Percentiles rank a stretch among this genome's conserved stretches.
Conservation (phyloP, 2,329 filamentous ascomycete genomes). For the Triangularia setosa region DNA sequence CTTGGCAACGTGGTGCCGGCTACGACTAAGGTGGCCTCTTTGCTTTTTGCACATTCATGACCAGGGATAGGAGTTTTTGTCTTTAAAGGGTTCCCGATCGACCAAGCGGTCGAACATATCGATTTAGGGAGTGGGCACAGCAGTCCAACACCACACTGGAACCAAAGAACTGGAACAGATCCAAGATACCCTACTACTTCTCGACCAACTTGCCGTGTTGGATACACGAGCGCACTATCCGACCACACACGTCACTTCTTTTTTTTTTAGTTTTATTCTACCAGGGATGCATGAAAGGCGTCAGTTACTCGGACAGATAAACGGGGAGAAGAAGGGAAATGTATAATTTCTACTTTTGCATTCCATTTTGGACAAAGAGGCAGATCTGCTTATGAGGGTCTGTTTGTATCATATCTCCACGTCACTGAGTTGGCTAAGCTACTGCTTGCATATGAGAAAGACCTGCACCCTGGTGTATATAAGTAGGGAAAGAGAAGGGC, state of each 20-base stretch:
- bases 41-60: not conserved
- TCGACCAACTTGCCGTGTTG: slow-evolving; percentile 9
- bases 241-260: not conserved
- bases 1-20: slow-evolving; percentile 55
- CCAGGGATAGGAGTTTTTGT: slow-evolving; percentile 11
- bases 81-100: slow-evolving; percentile 11
- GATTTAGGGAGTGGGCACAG: not conserved
- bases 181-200: not conserved
- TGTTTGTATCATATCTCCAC: not conserved
- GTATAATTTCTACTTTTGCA: not conserved
- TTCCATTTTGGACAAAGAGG: not conserved
- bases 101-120: not conserved
- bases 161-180: not conserved
- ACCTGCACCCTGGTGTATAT: not conserved
- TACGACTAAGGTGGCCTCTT: slow-evolving; percentile 36
- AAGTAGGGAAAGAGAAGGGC: not conserved
- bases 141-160: not conserved
- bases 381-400: not conserved
- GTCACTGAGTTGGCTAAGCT: not conserved
- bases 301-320: not conserved
- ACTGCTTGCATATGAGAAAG: not conserved
- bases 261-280: not conserved
- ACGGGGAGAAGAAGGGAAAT: not conserved
- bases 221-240: slow-evolving; percentile 9
- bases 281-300: not conserved